phyloP scores from a whole-genome alignment of 176 grass and related monocot species.

The Bonia amplexicaulis region DNA sequence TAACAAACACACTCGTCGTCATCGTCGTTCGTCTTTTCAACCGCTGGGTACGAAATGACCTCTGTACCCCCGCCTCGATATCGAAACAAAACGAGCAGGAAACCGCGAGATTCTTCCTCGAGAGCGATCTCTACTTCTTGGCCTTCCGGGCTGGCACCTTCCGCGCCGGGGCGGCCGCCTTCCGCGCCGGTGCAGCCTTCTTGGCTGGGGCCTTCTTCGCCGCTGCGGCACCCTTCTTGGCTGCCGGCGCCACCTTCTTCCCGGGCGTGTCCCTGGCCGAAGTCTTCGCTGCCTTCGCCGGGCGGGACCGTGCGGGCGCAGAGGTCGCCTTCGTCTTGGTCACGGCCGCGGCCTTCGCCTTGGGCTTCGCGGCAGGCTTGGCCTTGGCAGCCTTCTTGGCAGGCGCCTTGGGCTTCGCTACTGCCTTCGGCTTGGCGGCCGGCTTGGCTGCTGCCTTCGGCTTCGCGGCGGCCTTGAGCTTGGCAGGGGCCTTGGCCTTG shows the following conservation, averaged over 20 bases:
- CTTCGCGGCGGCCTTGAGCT: not conserved
- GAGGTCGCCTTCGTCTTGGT: conserved; percentile 38
- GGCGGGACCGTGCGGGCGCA: not conserved
- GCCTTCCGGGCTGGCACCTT: conserved; percentile 51
- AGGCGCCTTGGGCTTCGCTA: not conserved
- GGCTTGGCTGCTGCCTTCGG: conserved; percentile 4
- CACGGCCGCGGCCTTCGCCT: not conserved
- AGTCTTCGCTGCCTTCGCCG: conserved; percentile 44
- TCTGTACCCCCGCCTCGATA: conserved; percentile 12
- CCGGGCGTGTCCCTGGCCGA: conserved; percentile 38
- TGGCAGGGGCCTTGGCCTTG: not conserved
- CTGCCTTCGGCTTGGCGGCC: not conserved
- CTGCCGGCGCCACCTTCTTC: conserved; percentile 25
- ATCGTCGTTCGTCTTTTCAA: not conserved
- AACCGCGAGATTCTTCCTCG: not conserved
- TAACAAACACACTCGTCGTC: not conserved
- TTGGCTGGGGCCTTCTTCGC: conserved; percentile 19
- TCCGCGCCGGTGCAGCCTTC: conserved; percentile 37
- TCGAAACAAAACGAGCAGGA: not conserved
- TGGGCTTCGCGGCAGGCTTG: not conserved
- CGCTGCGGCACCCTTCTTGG: conserved; percentile 31
- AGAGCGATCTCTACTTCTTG: conserved; percentile 46
- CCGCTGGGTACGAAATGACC: conserved; percentile 3
- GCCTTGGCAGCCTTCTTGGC: not conserved
- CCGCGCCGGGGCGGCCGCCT: conserved; percentile 26